Conservation (phyloP, 1,284 basidiomycete genomes). For the Cryptococcus floricola region DNA sequence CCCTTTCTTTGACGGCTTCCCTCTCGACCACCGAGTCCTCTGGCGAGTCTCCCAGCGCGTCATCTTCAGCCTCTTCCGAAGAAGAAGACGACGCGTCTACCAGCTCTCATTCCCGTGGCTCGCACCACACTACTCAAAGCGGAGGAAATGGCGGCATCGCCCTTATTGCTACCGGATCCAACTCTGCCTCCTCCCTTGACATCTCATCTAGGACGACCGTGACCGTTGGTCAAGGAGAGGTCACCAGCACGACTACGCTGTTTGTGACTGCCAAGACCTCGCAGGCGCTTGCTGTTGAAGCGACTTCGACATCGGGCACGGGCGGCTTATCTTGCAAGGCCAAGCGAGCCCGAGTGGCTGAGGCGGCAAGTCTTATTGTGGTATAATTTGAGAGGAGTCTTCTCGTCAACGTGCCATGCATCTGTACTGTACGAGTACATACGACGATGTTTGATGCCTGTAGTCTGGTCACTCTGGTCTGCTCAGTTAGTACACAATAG, state of each 20-base stretch:
- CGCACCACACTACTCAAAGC: background rate
- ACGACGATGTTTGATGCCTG: too few species aligned
- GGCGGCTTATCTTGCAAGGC: conserved; percentile 1
- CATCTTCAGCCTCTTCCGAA: background rate
- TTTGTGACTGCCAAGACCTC: background rate
- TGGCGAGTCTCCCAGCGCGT: background rate
- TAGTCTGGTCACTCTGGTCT: too few species aligned
- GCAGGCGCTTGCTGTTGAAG: background rate
- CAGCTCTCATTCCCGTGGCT: background rate
- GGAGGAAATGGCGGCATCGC: background rate
- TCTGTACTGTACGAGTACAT: too few species aligned
- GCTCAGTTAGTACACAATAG: too few species aligned
- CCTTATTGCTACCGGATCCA: background rate
- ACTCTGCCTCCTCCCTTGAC: background rate
- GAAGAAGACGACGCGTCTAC: background rate
- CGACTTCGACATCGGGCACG: background rate
- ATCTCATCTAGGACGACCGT: background rate
- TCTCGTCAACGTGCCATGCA: too few species aligned
- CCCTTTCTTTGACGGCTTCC: background rate
- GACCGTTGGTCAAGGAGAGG: background rate
- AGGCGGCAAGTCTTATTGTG: background rate
- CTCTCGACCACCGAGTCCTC: background rate
- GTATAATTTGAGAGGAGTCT: background rate
- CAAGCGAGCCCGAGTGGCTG: background rate
- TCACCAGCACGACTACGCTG: background rate